Percentiles rank a stretch among this genome's conserved stretches.
Evolutionary conservation across 345 rosid species (phyloP).

Genomic region (Psidium friedrichsthalianum): DNA sequence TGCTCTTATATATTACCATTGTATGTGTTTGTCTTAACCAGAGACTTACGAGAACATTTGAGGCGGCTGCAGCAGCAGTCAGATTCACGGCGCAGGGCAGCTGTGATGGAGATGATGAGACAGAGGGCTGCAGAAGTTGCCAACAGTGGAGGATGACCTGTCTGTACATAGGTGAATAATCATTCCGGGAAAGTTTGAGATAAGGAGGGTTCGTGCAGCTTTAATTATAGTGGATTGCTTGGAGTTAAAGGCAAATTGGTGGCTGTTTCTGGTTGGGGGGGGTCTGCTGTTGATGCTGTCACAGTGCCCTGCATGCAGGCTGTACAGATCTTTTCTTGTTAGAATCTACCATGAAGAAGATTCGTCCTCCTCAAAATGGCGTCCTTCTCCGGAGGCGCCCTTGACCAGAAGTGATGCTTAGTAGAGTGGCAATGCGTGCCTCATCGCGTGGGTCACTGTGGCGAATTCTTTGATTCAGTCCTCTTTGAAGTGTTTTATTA

Average conservation of each 20-base stretch:
- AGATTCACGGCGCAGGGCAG: conserved; percentile 97
- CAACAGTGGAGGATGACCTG: conserved; percentile 47
- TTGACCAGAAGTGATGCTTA: not conserved
- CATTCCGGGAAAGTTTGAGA: not conserved
- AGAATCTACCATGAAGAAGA: not conserved
- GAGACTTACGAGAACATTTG: conserved; percentile 91
- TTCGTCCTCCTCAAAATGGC: not conserved
- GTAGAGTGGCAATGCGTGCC: not conserved
- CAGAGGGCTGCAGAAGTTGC: conserved; percentile 99
- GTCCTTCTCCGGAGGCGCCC: not conserved
- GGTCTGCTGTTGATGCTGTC: not conserved
- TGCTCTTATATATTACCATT: not conserved
- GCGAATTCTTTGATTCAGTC: not conserved
- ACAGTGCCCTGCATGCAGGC: not conserved
- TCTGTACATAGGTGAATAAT: conserved; percentile 20
- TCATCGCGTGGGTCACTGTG: not conserved
- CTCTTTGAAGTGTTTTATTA: not conserved
- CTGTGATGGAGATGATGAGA: conserved; percentile 99
- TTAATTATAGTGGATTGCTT: not conserved
- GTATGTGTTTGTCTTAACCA: conserved; percentile 20
- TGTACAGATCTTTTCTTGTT: not conserved
- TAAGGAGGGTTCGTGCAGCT: not conserved
- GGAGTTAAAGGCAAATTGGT: not conserved
- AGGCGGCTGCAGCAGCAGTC: conserved; percentile 95
- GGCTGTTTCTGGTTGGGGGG: not conserved